These are phyloP conservation scores for Zoysia japonica DNA, from an alignment of 176 grass and related monocot genomes.

Conservation along the genomic window DNA sequence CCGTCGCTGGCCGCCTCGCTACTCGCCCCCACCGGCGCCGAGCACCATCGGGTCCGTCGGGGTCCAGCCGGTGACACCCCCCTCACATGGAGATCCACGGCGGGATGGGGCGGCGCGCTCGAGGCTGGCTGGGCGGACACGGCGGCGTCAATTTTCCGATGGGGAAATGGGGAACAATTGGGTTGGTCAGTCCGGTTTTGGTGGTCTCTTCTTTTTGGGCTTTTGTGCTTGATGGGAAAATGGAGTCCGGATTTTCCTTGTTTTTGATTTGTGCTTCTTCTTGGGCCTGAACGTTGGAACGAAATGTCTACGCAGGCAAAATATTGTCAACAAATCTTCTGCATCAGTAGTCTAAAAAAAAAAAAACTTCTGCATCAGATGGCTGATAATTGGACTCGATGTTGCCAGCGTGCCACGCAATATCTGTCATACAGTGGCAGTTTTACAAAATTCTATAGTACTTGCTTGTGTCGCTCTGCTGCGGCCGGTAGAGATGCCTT, in stretches of 20 bases:
- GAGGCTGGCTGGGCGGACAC: neutral
- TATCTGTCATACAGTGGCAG: too few species aligned
- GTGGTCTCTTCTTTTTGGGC: neutral
- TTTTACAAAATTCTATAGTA: too few species aligned
- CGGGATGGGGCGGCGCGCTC: slow-evolving; percentile 28
- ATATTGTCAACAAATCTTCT: too few species aligned
- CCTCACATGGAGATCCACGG: slow-evolving; percentile 47
- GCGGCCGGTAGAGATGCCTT: neutral
- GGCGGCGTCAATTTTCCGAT: neutral
- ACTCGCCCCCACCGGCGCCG: slow-evolving; percentile 38
- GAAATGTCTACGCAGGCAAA: slow-evolving; percentile 2
- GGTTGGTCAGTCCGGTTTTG: neutral
- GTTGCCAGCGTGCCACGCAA: too few species aligned
- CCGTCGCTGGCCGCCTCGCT: slow-evolving; percentile 36
- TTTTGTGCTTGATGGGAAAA: too few species aligned
- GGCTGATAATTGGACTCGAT: too few species aligned
- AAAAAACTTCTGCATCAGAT: too few species aligned
- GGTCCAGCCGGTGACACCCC: slow-evolving; percentile 17
- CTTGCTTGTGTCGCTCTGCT: neutral
- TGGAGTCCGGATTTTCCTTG: too few species aligned
- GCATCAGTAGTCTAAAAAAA: too few species aligned
- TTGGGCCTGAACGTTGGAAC: neutral
- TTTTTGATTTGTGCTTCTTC: neutral
- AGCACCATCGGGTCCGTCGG: slow-evolving; percentile 52
- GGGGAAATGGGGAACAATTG: neutral